Evolutionary conservation across 2,329 filamentous ascomycete species (phyloP).

Genomic region (Xylaria arbuscula): DNA sequence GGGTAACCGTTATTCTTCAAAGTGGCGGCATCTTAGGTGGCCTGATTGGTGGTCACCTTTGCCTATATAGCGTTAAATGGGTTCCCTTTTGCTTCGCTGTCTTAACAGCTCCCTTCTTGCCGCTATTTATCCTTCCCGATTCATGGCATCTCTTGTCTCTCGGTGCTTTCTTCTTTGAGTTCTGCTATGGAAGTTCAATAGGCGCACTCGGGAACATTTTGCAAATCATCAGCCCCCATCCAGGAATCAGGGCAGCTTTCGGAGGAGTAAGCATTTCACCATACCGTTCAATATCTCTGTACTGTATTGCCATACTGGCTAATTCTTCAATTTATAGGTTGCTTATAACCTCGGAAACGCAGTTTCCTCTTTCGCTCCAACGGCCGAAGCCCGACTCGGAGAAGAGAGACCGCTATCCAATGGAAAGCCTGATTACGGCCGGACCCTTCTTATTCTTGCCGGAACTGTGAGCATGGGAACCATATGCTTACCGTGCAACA

Average conservation of each 20-base stretch:
- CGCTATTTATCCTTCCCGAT: neutral
- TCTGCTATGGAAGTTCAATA: neutral
- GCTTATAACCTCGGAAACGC: conserved; percentile 1
- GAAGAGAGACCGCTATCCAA: neutral
- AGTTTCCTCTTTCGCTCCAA: neutral
- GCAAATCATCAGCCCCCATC: neutral
- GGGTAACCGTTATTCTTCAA: neutral
- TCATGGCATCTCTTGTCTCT: neutral
- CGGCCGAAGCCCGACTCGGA: neutral
- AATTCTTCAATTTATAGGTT: neutral
- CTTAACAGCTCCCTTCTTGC: neutral
- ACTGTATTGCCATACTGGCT: neutral
- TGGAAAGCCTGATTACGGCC: neutral
- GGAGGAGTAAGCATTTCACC: neutral
- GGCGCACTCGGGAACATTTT: neutral
- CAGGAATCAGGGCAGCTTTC: neutral
- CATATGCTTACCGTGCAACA: neutral
- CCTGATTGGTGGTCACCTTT: neutral
- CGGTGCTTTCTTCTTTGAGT: neutral
- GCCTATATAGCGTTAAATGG: neutral
- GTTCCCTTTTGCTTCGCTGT: neutral
- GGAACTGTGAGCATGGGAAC: neutral
- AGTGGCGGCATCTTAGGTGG: neutral
- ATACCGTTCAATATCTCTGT: neutral
- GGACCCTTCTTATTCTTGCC: neutral